Base-by-base conservation (phyloP, 2,329 filamentous ascomycete species). In the Aspergillus sp. region DNA sequence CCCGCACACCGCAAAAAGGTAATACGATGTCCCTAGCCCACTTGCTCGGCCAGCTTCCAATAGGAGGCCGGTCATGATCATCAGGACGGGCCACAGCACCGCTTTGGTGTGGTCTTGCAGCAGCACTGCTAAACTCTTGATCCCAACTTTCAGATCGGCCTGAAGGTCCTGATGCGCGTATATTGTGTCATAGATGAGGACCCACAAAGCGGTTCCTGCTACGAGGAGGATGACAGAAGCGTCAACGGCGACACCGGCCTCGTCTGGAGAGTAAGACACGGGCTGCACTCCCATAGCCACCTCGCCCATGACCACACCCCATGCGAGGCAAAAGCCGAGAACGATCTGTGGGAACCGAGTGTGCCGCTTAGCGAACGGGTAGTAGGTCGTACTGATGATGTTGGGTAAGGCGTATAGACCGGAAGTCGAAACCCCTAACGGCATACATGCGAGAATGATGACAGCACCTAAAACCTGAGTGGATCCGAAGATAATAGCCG, bases 281-380 rank as follows among this genome's bases (percentile, higher is more conserved):
- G 54, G 38, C 17, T 30, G 27, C 2, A 58, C 15, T 13, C 57
- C 52, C 10, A 57, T 19, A 1, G 59, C 36, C 2, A 58, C 17
- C 8, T 50, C 42, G 0, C 56, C 63, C 44, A 63, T 61, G 4
- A 63, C 47, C 3, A 91, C 90, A 25, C 92, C 92, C 92, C 92
- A 96, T 3, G 90, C 93, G 72, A 96, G 96, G 1, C 92, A 93
- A 56, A 96, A 75, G 0, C 92, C 92, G 0, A 96, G 84, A 4
- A 96, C 88, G 61, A 90, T 84, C 73, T 96, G 92, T 2, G 92
- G 92, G 72, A 96, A 96, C 74, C 96, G 87, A 0, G 92, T 96
- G 25, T 96, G 84, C 30, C 92, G 83, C 78, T 96, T 96, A 11
- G 91, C 91, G 17, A 95, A 80, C 13, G 92, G 92, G 71, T 96